Base-by-base conservation (phyloP, 805 yeast genomes). In the Wickerhamomyces chaumierensis region DNA sequence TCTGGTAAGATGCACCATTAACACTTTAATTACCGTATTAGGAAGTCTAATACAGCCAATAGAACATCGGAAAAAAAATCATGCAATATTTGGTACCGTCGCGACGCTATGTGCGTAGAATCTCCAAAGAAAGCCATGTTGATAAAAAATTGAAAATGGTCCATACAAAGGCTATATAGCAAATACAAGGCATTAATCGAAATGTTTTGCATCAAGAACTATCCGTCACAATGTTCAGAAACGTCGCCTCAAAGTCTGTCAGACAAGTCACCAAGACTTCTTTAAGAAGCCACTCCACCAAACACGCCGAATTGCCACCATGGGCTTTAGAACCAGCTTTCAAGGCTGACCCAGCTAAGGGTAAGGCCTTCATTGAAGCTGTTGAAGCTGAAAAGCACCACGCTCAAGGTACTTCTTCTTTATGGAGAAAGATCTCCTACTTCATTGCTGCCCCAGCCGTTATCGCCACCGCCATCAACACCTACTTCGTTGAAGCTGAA, bases 341-440 rank as follows among this genome's bases (percentile, higher is more conserved):
- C 59, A 59, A 60, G 37, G 48, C 49, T 49, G 38, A 39, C 33
- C 59, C 68, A 37, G 66, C 76, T 61, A 65, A 72, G 48, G 76
- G 71, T 49, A 81, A 75, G 51, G 85, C 75, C 28, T 86, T 76
- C 69, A 68, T 66, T 56, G 71, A 75, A 52, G 68, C 68, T 37
- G 46, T 69, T 46, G 73, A 75, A 50, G 84, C 80, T 49, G 73
- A 83, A 56, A 69, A 69, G 54, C 79, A 79, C 59, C 98, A 90
- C 67, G 88, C 96, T 41, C 68, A 62, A 45, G 71, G 73, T 48
- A 80, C 95, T 48, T 71, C 94, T 44, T 63, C 65, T 34, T 68
- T 79, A 52, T 90, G 98, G 98, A 78, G 75, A 64, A 88, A 83
- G 62, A 73, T 90, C 65, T 74, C 95, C 34, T 66, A 74, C 57